phyloP scores from a whole-genome alignment of 106 monocot species.

The Dactylorhiza incarnata region DNA sequence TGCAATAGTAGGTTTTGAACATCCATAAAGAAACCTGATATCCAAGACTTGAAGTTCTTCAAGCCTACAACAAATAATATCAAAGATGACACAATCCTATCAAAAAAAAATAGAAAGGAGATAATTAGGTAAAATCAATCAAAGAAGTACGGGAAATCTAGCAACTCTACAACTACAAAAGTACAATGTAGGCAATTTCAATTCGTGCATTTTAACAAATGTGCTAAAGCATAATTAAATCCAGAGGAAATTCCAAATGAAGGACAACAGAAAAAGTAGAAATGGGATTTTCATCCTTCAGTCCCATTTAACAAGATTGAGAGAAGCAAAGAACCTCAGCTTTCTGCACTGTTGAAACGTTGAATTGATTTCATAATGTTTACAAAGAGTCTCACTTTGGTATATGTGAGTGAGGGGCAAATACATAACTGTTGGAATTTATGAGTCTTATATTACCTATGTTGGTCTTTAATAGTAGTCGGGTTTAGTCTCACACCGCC shows the following conservation, averaged over 20 bases:
- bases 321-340: not conserved
- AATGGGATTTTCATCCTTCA: not conserved
- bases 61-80: slow-evolving; percentile 41
- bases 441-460: no score
- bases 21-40: slow-evolving; percentile 96
- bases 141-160: not conserved
- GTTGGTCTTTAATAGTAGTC: no score
- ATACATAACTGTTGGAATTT: no score
- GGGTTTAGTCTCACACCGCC: no score
- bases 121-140: not conserved
- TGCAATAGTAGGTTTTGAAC: slow-evolving; percentile 86
- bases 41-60: slow-evolving; percentile 99
- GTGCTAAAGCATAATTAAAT: not conserved
- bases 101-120: not conserved
- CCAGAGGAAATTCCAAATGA: not conserved
- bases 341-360: no score
- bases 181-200: slow-evolving; percentile 4
- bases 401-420: no score
- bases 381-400: no score
- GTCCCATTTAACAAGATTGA: not conserved
- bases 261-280: not conserved
- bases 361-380: no score
- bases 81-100: not conserved
- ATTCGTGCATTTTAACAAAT: not conserved
- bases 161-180: not conserved